Evolutionary conservation across 768 basidiomycete genomes (phyloP), one percentile per base, ranked within the genome.

Genomic region (Boletus sp.): DNA sequence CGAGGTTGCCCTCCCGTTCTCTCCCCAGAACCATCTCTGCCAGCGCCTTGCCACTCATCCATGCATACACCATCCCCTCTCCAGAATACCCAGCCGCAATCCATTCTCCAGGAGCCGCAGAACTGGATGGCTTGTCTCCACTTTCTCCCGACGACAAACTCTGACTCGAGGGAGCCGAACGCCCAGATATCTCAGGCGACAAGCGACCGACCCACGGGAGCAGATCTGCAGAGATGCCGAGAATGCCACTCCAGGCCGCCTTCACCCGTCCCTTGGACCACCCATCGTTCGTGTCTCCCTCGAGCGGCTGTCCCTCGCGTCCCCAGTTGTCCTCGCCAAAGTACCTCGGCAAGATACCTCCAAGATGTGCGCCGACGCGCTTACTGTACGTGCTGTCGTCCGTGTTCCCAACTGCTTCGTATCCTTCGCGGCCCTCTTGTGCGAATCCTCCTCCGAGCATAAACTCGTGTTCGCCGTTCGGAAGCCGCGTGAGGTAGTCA

Each of bases 121-220:
- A 53, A 8, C 55, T 33, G 13, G 43, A 50, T 0, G 25, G 15
- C 17, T 53, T 49, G 10, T 55, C 25, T n/a, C 40, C 40, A 13
- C 35, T 43, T 15, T 32, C 35, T 2, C 15, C n/a, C 8, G 51
- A 48, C 6, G 13, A 19, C 33, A 10, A n/a, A 13, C 23, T n/a
- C 17, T 42, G 51, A 15, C 45, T 44, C 17, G 43, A 47, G 5
- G 72, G 69, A 33, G 55, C 45, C 0, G 47, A 40, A n/a, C 84
- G 74, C 7, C 78, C 76, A 4, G 85, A 71, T 15, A 84, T 63
- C 29, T 64, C 68, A 19, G 62, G 61, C 1, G 86, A 79, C 48
- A 89, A 64, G 21, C 84, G 75, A 30, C 87, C 87, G n/a, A 88
- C 84, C 87, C 87, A 89, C 1, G 87, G 87, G 64, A 72, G 65